Base-by-base conservation (phyloP, 1,284 basidiomycete genomes). In the Heterobasidion annosum region DNA sequence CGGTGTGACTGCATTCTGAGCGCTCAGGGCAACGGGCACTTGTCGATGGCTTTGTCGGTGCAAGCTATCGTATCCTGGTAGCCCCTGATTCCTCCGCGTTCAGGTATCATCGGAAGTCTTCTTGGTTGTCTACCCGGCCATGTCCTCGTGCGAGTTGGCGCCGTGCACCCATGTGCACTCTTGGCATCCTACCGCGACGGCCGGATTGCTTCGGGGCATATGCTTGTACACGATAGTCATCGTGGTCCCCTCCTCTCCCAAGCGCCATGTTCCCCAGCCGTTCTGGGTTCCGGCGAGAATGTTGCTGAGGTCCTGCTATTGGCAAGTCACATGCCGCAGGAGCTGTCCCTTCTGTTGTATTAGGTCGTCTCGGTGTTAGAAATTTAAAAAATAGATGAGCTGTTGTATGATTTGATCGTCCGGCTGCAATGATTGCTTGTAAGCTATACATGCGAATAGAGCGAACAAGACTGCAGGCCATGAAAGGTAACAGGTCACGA, bases 1-100 rank as follows among this genome's bases (percentile, higher is more conserved):
- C 48, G 89, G 89, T 50, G 78, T 92, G 57, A 92, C 90, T 46
- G 89, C 89, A 59, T 92, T 88, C 70, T 92, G 72, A 65, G 51
- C 52, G 45, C 42, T 9, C 3, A 12, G 48, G 48, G 48, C 10
- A 10, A 8, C 8, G 12, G 9, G 48, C 32, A 34, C 25, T 13
- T 32, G 46, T 48, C 13, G 18, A 48, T 48, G 46, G 19, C 19
- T 48, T 48, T 25, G 19, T 48, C 33, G 46, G n/a, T 45, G 16
- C 40, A 16, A 43, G 40, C 25, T 25, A 4, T 25, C 25, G 25
- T 25, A 4, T 25, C 25, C 4, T 25, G 25, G 25, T 25, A 25
- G 25, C 25, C 25, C 25, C 25, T 25, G 25, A 25, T 25, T 25
- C 25, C 25, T 3, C 25, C 25, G 25, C 25, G 3, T 25, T 25